A percentile compares a stretch with the other conserved stretches of the same genome.
These are phyloP conservation scores for Solanum appendiculatum DNA, from an alignment of 257 asterid species.

Conservation along the genomic window DNA sequence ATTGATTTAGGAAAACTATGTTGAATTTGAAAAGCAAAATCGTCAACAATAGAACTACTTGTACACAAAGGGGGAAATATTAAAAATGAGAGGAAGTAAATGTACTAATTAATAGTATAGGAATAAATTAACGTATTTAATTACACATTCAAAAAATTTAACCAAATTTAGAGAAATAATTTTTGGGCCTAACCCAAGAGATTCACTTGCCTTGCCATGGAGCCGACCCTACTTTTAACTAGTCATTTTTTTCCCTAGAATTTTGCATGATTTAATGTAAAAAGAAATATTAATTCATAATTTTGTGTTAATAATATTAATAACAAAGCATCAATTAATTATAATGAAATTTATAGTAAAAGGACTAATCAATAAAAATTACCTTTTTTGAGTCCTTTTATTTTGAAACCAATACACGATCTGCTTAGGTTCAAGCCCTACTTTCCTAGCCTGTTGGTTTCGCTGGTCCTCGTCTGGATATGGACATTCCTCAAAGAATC, in stretches of 20 bases:
- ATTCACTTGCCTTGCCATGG: not conserved
- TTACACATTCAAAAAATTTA: not conserved
- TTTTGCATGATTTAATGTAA: not conserved
- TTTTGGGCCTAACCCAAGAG: not conserved
- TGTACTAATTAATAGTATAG: not conserved
- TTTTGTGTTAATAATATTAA: not conserved
- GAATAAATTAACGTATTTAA: not conserved
- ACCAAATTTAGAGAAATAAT: not conserved
- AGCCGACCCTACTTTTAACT: not conserved
- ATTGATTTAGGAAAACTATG: not conserved
- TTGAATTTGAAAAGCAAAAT: not conserved
- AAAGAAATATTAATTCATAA: not conserved
- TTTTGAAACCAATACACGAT: constrained; percentile 75
- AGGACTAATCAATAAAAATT: not conserved
- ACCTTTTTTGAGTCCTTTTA: constrained; percentile 58
- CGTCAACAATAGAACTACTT: not conserved
- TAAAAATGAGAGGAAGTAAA: not conserved
- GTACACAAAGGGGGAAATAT: not conserved
- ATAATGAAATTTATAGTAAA: not conserved
- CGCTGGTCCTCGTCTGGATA: constrained; percentile 49
- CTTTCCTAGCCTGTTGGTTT: constrained; percentile 30
- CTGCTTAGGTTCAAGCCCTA: constrained; percentile 50
- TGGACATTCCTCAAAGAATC: constrained; percentile 49
- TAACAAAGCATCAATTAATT: not conserved
- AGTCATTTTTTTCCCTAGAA: not conserved